Evolutionary conservation across 2,329 filamentous ascomycete species (phyloP).

Genomic region (Tolypocladium guangdongense): DNA sequence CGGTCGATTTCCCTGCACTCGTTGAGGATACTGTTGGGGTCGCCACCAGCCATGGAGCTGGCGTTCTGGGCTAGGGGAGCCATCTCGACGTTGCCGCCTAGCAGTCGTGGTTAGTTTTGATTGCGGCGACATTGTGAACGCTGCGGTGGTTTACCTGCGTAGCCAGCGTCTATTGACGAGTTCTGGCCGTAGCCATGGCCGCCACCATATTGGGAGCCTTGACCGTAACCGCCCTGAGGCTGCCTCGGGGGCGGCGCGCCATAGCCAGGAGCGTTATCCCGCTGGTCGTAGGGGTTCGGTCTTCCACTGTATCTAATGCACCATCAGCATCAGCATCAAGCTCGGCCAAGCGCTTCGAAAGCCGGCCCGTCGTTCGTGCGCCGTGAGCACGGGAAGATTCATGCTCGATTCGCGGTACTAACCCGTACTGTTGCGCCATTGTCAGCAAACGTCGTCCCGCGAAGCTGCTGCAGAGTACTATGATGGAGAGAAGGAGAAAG

Average conservation of each 20-base stretch:
- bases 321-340: background rate
- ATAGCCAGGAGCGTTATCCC: constrained; percentile 27
- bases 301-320: constrained; percentile 39
- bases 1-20: constrained; percentile 73
- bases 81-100: constrained; percentile 57
- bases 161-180: constrained; percentile 14
- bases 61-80: constrained; percentile 47
- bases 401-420: constrained; percentile 18
- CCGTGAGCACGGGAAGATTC: no score
- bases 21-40: constrained; percentile 72
- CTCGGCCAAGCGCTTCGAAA: constrained; percentile 16
- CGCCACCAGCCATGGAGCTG: constrained; percentile 33
- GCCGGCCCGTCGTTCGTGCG: background rate
- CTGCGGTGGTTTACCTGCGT: constrained; percentile 15
- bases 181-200: constrained; percentile 12
- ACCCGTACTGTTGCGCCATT: constrained; percentile 40
- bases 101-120: background rate
- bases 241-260: constrained; percentile 11
- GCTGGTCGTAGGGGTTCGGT: constrained; percentile 49
- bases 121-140: background rate
- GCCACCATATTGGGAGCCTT: constrained; percentile 12
- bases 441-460: constrained; percentile 14
- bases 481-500: background rate
- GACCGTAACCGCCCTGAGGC: constrained; percentile 9
- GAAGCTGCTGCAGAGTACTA: background rate